Percentiles rank a stretch among this genome's conserved stretches.
These are phyloP conservation scores for Maudiozyma turicensis DNA, from an alignment of 805 yeast species.

Conservation along the genomic window DNA sequence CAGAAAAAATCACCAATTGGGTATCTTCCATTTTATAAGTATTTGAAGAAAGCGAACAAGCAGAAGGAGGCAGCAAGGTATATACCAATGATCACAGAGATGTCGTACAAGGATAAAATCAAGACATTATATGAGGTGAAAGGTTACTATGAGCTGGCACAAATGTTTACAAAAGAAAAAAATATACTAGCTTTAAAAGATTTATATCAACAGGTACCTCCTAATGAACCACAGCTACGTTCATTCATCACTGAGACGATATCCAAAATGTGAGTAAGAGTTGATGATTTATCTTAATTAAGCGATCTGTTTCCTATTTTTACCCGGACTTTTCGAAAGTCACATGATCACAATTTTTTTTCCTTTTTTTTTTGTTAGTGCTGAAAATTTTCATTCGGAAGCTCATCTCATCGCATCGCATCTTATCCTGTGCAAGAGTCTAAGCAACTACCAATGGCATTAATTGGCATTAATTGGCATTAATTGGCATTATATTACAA, in stretches of 20 bases:
- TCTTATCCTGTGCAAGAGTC: not conserved
- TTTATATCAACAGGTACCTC: conserved; percentile 16
- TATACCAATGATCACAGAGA: conserved; percentile 40
- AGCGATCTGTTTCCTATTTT: not conserved
- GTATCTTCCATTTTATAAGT: conserved; percentile 51
- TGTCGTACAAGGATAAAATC: conserved; percentile 38
- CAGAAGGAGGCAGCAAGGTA: conserved; percentile 51
- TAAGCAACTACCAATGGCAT: not conserved
- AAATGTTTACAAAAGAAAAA: conserved; percentile 20
- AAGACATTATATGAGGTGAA: conserved; percentile 44
- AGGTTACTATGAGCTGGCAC: conserved; percentile 40
- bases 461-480: too few species aligned
- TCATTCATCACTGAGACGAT: conserved; percentile 15
- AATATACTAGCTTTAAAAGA: conserved; percentile 19
- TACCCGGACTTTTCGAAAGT: not conserved
- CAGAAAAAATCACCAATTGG: conserved; percentile 60
- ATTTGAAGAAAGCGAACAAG: conserved; percentile 45
- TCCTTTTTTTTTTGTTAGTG: not conserved
- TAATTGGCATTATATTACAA: too few species aligned
- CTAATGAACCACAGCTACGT: conserved; percentile 20
- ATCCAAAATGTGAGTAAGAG: conserved; percentile 10
- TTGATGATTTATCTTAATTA: not conserved
- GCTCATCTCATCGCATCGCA: conserved; percentile 12
- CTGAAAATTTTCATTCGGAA: conserved; percentile 19
- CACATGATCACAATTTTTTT: not conserved